Evolutionary conservation across 75 land plant genomes (phyloP).

Genomic region (Sequoiadendron giganteum): DNA sequence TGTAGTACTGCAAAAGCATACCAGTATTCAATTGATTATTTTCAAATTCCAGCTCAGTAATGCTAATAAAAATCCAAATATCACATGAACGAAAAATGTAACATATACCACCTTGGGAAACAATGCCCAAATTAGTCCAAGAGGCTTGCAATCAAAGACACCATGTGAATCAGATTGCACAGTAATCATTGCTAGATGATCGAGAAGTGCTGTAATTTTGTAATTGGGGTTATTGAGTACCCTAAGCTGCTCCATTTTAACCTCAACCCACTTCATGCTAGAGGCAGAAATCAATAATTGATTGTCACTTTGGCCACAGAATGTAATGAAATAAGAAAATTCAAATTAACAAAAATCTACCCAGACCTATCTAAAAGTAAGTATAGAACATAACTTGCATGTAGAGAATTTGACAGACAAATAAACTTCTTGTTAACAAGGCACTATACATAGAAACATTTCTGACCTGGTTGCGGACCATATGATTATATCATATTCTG

Average conservation of each 20-base stretch:
- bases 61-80: not conserved
- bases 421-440: not conserved
- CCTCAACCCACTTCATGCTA: conserved; percentile 99
- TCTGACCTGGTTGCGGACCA: conserved; percentile 98
- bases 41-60: not conserved
- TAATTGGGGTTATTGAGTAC: conserved; percentile 87
- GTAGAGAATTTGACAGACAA: not conserved
- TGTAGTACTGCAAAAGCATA: conserved; percentile 69
- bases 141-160: conserved; percentile 96
- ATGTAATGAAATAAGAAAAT: not conserved
- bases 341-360: not conserved
- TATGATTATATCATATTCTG: conserved; percentile 93
- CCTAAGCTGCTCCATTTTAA: conserved; percentile 97
- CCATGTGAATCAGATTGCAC: conserved; percentile 81
- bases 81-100: not conserved
- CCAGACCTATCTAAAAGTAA: not conserved
- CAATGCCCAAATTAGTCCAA: conserved; percentile 90
- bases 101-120: conserved; percentile 70
- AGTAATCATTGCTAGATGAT: conserved; percentile 97
- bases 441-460: not conserved
- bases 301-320: not conserved
- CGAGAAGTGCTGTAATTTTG: conserved; percentile 94
- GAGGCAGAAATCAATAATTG: not conserved
- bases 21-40: not conserved
- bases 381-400: not conserved